phyloP scores from a whole-genome alignment of 768 basidiomycete species.

The Amanita polypyramis region DNA sequence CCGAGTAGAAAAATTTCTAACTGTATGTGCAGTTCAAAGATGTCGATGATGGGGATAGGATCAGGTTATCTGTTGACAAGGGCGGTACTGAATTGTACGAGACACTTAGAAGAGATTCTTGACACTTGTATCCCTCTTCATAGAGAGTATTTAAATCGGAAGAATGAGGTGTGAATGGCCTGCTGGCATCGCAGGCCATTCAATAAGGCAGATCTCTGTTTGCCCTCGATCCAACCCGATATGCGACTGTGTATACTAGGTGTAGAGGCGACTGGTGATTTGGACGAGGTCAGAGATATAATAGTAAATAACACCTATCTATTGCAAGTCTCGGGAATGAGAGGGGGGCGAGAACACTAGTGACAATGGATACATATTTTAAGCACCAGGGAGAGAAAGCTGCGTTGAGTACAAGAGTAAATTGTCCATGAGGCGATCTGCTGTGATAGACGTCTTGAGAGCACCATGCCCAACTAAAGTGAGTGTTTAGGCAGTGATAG shows the following conservation, averaged over 20 bases:
- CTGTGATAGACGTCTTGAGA: not conserved
- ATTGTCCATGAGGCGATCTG: not conserved
- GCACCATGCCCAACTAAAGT: not conserved
- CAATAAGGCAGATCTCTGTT: not conserved
- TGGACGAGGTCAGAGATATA: not conserved
- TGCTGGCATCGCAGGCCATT: not conserved
- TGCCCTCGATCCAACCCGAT: not conserved
- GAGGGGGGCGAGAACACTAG: slow-evolving; percentile 13
- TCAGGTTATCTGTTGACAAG: slow-evolving; percentile 50
- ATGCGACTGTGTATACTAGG: not conserved
- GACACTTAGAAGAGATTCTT: slow-evolving; percentile 7
- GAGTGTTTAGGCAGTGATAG: slow-evolving; percentile 27
- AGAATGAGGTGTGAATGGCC: not conserved
- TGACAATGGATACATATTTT: slow-evolving; percentile 15
- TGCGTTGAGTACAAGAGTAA: not conserved
- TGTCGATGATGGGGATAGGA: slow-evolving; percentile 32
- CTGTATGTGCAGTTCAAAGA: slow-evolving; percentile 33
- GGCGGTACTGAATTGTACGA: slow-evolving; percentile 28
- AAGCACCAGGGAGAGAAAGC: not conserved
- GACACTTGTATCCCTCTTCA: not conserved
- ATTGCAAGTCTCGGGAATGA: not conserved
- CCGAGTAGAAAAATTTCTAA: slow-evolving; percentile 24
- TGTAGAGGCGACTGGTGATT: not conserved
- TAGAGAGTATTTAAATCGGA: not conserved
- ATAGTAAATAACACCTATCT: slow-evolving; percentile 6